These are phyloP conservation scores for Hygrophorus pudorinus DNA, from an alignment of 768 basidiomycete genomes.

Conservation along the genomic window DNA sequence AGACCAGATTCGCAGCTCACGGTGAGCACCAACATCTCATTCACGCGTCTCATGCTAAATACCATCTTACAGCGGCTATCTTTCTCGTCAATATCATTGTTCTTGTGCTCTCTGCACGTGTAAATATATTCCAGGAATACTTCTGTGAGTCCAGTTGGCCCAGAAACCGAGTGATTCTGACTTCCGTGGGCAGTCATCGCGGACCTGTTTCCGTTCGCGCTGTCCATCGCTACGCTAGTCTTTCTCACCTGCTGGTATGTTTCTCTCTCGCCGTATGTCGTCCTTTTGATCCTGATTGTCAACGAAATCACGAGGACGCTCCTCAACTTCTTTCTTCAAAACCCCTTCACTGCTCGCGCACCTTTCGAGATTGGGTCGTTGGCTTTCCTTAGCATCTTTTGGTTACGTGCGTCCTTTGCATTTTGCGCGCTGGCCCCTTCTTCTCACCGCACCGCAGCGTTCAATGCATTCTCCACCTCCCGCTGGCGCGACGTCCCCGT, in stretches of 20 bases:
- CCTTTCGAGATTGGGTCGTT: conserved; percentile 39
- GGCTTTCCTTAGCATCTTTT: conserved; percentile 36
- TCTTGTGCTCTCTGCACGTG: conserved; percentile 40
- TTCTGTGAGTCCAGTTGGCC: conserved; percentile 40
- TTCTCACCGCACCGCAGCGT: conserved; percentile 22
- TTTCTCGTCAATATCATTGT: conserved; percentile 39
- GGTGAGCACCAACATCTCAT: neutral
- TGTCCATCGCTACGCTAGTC: conserved; percentile 42
- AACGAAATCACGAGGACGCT: too few relatives aligned
- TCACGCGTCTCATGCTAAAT: neutral
- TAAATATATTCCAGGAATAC: conserved; percentile 50
- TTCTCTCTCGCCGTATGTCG: neutral
- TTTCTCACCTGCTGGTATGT: conserved; percentile 34
- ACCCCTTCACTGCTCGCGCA: conserved; percentile 35
- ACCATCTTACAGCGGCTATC: conserved; percentile 25
- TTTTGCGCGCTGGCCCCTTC: neutral
- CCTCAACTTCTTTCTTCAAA: conserved; percentile 30
- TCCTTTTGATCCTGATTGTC: too few relatives aligned
- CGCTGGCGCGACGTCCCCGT: conserved; percentile 43
- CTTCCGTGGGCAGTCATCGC: conserved; percentile 33
- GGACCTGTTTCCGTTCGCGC: conserved; percentile 50
- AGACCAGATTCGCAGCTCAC: neutral
- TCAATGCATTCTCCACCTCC: conserved; percentile 52
- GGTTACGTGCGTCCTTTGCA: conserved; percentile 38
- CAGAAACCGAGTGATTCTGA: neutral